Percentiles rank a stretch among this genome's conserved stretches.
phyloP scores from a whole-genome alignment of 495 filamentous ascomycete genomes.

The Parachaetomium inaequale region DNA sequence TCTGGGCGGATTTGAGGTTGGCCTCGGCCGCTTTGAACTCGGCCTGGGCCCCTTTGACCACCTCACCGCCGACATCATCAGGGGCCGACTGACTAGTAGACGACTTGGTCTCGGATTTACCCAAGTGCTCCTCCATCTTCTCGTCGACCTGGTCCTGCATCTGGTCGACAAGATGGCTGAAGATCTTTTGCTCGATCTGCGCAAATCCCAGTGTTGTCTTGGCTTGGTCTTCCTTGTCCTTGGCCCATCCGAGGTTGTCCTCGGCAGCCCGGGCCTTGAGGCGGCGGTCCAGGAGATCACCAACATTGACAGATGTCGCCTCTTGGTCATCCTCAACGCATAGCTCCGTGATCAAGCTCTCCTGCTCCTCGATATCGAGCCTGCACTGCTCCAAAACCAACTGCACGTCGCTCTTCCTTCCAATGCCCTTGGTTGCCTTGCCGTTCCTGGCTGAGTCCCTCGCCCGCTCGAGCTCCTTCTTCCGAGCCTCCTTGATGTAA shows the following conservation, averaged over 20 bases:
- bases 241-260: slow-evolving; percentile 11
- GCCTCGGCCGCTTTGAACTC: slow-evolving; percentile 10
- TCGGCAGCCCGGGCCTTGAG: slow-evolving; percentile 8
- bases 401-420: slow-evolving; percentile 18
- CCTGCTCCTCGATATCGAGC: slow-evolving; percentile 28
- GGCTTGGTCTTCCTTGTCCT: neutral
- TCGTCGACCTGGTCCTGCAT: slow-evolving; percentile 2
- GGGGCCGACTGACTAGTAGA: neutral
- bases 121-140: neutral
- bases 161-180: slow-evolving; percentile 14
- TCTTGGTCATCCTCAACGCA: neutral
- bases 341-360: slow-evolving; percentile 20
- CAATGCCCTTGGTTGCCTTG: neutral
- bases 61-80: neutral
- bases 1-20: slow-evolving; percentile 11
- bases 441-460: slow-evolving; percentile 4
- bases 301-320: slow-evolving; percentile 9
- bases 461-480: slow-evolving; percentile 11
- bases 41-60: slow-evolving; percentile 21
- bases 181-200: slow-evolving; percentile 20
- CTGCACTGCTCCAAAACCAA: slow-evolving; percentile 23
- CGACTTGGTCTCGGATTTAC: neutral
- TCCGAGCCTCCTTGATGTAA: slow-evolving; percentile 30
- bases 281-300: slow-evolving; percentile 11
- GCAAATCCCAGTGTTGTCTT: slow-evolving; percentile 20